Base-by-base conservation (phyloP, 225 moss, liverwort and hornwort species). In the Anthoceros angustus region DNA sequence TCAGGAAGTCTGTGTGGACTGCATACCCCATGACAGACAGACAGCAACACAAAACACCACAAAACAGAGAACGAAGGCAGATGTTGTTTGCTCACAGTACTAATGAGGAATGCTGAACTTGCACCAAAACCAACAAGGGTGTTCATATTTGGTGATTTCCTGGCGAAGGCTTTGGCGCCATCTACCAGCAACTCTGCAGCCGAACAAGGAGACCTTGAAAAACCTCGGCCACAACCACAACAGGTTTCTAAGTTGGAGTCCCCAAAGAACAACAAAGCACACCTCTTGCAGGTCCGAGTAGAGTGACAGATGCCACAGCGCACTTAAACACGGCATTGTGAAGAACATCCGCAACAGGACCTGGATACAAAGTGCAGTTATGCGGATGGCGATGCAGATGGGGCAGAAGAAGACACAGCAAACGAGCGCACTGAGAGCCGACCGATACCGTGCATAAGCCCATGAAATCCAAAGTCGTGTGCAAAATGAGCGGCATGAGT, bases 111-210 rank as follows among this genome's bases (percentile, higher is more conserved):
- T 42, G 94, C 81, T 5, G 94, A 81, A 18, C 70, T 81, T 38
- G 94, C 86, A 46, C 94, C 94, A 21, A 90, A 71, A 40, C 94
- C 94, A 2, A 90, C 94, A 15, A 94, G 70, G 7, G 94, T 80
- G 45, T 94, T 94, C 94, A 94, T 94, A 63, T 94, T 94, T 40
- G 94, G 94, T 42, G 94, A 86, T 70, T 76, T 80, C 48, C 86
- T 73, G n/a, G 69, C 76, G 71, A 88, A 70, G 63, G 90, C 86
- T 66, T 85, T 88, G 10, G 84, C 80, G 16, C 94, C 94, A 70
- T 94, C 94, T 7, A 83, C 20, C 12, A 94, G 70, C 18, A 94
- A 83, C 45, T 86, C 94, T 81, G 68, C 25, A 10, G 46, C 43
- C 41, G 42, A 25, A 43, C 60, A 66, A 32, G 8, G 63, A 62